Percentiles rank a stretch among this genome's conserved stretches.
phyloP scores from a whole-genome alignment of 2,329 filamentous ascomycete genomes.

The Trichoderma hamatum region DNA sequence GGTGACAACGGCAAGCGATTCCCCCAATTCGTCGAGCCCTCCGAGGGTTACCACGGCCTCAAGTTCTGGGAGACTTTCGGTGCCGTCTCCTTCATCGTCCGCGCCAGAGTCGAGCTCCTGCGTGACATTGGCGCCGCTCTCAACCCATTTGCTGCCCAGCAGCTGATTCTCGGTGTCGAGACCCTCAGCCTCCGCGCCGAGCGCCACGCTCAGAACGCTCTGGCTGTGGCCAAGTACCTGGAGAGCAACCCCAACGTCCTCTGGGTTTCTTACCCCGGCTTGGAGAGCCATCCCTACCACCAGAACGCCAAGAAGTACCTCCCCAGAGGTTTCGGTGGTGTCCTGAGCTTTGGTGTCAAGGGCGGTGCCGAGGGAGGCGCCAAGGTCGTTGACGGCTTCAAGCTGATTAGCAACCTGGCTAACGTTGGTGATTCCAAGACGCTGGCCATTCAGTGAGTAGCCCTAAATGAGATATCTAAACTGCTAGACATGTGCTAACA shows the following conservation, averaged over 20 bases:
- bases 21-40: slow-evolving; percentile 88
- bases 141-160: slow-evolving; percentile 91
- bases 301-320: slow-evolving; percentile 85
- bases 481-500: background rate
- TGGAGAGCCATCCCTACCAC: slow-evolving; percentile 80
- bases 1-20: slow-evolving; percentile 80
- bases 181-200: slow-evolving; percentile 86
- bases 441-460: slow-evolving; percentile 73
- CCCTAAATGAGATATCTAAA: background rate
- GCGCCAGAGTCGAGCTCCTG: slow-evolving; percentile 84
- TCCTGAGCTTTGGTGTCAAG: slow-evolving; percentile 91
- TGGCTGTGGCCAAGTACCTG: slow-evolving; percentile 79
- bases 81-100: slow-evolving; percentile 77
- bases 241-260: slow-evolving; percentile 80
- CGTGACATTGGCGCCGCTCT: slow-evolving; percentile 82
- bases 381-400: slow-evolving; percentile 90
- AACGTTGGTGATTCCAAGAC: slow-evolving; percentile 98
- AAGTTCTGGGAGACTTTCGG: slow-evolving; percentile 96
- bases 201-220: slow-evolving; percentile 81
- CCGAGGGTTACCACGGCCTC: slow-evolving; percentile 87
- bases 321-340: slow-evolving; percentile 80
- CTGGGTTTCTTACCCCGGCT: slow-evolving; percentile 93
- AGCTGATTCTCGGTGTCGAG: slow-evolving; percentile 86
- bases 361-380: slow-evolving; percentile 81
- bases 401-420: slow-evolving; percentile 91